phyloP scores from a whole-genome alignment of 495 filamentous ascomycete species.

The Penicillium roqueforti region DNA sequence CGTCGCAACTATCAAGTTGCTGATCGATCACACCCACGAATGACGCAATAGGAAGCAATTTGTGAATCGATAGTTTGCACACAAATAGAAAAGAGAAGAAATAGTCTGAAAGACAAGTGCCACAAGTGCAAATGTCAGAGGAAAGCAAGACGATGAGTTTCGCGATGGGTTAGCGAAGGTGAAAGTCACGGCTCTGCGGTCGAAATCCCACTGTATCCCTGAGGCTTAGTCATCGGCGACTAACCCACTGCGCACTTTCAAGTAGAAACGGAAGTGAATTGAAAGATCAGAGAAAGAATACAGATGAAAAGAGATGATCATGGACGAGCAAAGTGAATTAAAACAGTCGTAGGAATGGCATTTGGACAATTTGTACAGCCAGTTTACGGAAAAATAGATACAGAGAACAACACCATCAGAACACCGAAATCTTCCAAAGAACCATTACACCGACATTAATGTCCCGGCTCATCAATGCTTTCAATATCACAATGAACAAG shows the following conservation, averaged over 20 bases:
- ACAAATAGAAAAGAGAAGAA: background rate
- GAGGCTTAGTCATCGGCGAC: constrained; percentile 37
- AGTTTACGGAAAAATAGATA: constrained; percentile 10
- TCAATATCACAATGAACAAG: constrained; percentile 20
- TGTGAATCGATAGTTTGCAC: background rate
- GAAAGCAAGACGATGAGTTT: constrained; percentile 14
- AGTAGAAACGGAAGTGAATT: background rate
- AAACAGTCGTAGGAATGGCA: constrained; percentile 5
- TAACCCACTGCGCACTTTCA: background rate
- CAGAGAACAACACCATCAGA: constrained; percentile 16
- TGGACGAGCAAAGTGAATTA: background rate
- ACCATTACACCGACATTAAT: constrained; percentile 17
- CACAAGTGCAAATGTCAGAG: background rate
- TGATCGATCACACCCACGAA: constrained; percentile 15
- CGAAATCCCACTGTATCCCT: constrained; percentile 38
- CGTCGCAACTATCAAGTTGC: constrained; percentile 25
- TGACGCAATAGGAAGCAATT: constrained; percentile 9
- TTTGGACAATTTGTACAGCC: constrained; percentile 22
- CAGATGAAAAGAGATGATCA: background rate
- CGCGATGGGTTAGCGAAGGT: constrained; percentile 40
- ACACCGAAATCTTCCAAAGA: constrained; percentile 6
- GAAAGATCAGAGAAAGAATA: background rate
- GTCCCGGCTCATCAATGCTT: constrained; percentile 28
- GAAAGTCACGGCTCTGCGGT: constrained; percentile 39
- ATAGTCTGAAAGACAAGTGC: background rate